Evolutionary conservation across 441 rosid genomes (phyloP).

Genomic region (Biscutella laevigata): DNA sequence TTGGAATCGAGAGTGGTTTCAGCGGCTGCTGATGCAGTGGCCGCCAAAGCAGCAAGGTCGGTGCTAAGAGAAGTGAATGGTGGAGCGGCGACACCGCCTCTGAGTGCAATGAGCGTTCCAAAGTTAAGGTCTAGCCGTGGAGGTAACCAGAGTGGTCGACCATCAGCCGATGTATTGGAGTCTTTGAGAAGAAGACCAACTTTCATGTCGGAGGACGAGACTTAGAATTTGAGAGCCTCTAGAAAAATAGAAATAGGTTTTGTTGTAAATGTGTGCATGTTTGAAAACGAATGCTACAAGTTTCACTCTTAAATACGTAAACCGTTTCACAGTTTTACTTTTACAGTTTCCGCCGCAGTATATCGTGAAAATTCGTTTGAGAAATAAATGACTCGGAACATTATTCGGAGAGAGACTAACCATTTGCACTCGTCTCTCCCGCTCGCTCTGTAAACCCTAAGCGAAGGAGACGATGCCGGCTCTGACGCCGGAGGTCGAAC

Average conservation of each 20-base stretch:
- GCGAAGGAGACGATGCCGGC: slow-evolving; percentile 39
- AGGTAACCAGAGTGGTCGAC: slow-evolving; percentile 33
- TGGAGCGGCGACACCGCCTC: slow-evolving; percentile 57
- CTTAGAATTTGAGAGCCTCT: slow-evolving; percentile 20
- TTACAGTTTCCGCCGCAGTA: too few species aligned
- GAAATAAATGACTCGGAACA: neutral
- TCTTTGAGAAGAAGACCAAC: slow-evolving; percentile 66
- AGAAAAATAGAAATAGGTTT: slow-evolving; percentile 9
- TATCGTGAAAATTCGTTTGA: neutral
- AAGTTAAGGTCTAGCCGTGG: slow-evolving; percentile 48
- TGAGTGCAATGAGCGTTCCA: slow-evolving; percentile 61
- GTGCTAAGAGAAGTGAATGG: slow-evolving; percentile 66
- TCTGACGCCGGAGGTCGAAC: slow-evolving; percentile 58
- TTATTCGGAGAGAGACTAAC: neutral
- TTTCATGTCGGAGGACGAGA: slow-evolving; percentile 66
- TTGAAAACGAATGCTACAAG: too few species aligned
- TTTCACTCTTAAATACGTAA: too few species aligned
- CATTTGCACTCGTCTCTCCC: neutral
- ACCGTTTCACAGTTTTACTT: too few species aligned
- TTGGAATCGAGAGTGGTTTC: slow-evolving; percentile 45
- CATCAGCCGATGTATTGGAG: slow-evolving; percentile 52
- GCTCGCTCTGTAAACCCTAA: slow-evolving; percentile 23
- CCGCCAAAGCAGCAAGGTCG: slow-evolving; percentile 55
- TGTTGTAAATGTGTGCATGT: slow-evolving; percentile 1
- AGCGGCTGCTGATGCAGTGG: slow-evolving; percentile 61